Percentiles rank a stretch among this genome's conserved stretches.
phyloP scores from a whole-genome alignment of 1,139 yeast species.

The Groenewaldozyma auringiensis region DNA sequence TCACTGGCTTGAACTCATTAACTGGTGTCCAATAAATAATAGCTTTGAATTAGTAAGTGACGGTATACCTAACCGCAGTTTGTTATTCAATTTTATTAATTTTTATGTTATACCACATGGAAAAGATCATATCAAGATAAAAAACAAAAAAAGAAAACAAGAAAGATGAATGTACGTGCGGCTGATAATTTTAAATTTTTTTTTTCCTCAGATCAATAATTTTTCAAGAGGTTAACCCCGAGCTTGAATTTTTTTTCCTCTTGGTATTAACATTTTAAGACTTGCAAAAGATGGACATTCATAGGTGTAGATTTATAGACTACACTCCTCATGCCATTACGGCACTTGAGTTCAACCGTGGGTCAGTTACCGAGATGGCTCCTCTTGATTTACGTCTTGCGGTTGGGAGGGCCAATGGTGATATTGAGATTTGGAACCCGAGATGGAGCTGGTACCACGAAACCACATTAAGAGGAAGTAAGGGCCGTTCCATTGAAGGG shows the following conservation, averaged over 20 bases:
- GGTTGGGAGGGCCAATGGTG: slow-evolving; percentile 90
- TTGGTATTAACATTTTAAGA: too few species aligned
- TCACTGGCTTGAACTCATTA: too few species aligned
- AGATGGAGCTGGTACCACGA: slow-evolving; percentile 51
- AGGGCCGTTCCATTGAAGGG: slow-evolving; percentile 82
- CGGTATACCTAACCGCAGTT: too few species aligned
- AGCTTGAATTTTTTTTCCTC: too few species aligned
- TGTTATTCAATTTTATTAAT: too few species aligned
- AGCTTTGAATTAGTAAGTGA: too few species aligned
- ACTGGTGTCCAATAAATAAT: too few species aligned
- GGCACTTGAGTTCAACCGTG: slow-evolving; percentile 70
- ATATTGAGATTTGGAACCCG: slow-evolving; percentile 95
- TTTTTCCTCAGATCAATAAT: not conserved
- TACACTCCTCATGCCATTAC: slow-evolving; percentile 82
- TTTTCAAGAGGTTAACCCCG: too few species aligned
- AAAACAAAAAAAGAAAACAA: too few species aligned
- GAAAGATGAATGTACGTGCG: not conserved
- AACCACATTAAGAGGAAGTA: slow-evolving; percentile 64
- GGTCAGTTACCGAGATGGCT: slow-evolving; percentile 40
- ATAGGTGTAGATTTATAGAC: slow-evolving; percentile 89
- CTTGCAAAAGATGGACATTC: slow-evolving; percentile 76
- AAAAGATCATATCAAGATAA: too few species aligned
- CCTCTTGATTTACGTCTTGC: slow-evolving; percentile 68
- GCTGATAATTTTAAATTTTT: not conserved
- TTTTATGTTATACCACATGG: too few species aligned